These are phyloP conservation scores for Penicillium psychrosexuale DNA, from an alignment of 2,329 filamentous ascomycete species.

Conservation along the genomic window DNA sequence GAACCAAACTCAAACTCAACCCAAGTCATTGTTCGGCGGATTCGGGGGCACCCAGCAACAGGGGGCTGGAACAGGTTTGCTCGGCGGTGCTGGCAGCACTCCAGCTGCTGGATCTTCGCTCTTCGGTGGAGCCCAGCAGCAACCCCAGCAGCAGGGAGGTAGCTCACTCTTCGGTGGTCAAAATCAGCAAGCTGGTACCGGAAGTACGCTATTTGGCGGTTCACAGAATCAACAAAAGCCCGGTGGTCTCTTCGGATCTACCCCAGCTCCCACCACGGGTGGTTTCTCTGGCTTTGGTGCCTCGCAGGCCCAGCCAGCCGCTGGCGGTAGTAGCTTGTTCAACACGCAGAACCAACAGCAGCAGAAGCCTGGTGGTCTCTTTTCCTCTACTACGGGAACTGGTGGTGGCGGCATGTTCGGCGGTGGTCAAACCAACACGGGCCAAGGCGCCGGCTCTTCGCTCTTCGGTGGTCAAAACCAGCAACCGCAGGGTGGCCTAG, in stretches of 20 bases:
- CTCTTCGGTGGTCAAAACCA: constrained; percentile 52
- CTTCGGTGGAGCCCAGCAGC: constrained; percentile 39
- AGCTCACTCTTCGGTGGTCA: constrained; percentile 35
- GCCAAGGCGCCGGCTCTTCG: constrained; percentile 46
- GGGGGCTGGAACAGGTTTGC: constrained; percentile 33
- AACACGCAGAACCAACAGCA: constrained; percentile 49
- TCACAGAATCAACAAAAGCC: constrained; percentile 25
- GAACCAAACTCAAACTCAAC: constrained; percentile 38
- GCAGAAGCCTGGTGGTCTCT: constrained; percentile 54
- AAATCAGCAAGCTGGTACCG: constrained; percentile 36
- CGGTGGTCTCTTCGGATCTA: constrained; percentile 23
- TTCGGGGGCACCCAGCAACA: constrained; percentile 48
- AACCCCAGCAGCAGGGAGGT: constrained; percentile 31
- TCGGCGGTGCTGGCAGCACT: constrained; percentile 39
- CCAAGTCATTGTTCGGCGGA: constrained; percentile 36
- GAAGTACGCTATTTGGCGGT: constrained; percentile 48
- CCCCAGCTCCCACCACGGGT: constrained; percentile 23
- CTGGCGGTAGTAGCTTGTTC: constrained; percentile 42
- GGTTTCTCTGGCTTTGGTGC: constrained; percentile 43
- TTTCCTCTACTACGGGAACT: constrained; percentile 45
- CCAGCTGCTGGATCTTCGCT: constrained; percentile 36
- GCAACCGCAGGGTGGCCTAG: constrained; percentile 34
- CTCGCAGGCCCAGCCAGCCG: constrained; percentile 43
- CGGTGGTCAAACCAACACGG: constrained; percentile 31
- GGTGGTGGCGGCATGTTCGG: constrained; percentile 51